Conservation (phyloP, 345 rosid genomes). For the Melaleuca alternifolia region DNA sequence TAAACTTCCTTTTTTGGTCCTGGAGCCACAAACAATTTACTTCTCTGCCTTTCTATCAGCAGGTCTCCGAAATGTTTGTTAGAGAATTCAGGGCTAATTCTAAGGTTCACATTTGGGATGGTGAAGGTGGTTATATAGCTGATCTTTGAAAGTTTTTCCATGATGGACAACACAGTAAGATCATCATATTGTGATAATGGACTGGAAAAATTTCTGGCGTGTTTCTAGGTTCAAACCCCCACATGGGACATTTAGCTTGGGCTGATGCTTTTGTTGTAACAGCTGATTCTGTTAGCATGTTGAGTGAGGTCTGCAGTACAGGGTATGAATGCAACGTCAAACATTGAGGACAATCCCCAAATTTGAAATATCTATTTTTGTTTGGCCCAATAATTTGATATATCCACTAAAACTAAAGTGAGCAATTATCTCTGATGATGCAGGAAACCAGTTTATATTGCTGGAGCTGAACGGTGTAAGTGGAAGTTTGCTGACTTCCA, state of each 20-base stretch:
- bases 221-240: slow-evolving; percentile 67
- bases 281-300: slow-evolving; percentile 94
- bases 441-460: slow-evolving; percentile 86
- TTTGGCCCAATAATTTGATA: neutral
- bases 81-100: slow-evolving; percentile 42
- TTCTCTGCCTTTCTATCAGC: neutral
- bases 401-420: neutral
- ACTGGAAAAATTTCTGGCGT: neutral
- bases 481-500: slow-evolving; percentile 88
- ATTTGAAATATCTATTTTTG: neutral
- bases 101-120: slow-evolving; percentile 70
- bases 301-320: slow-evolving; percentile 90
- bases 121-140: slow-evolving; percentile 42
- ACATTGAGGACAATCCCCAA: neutral
- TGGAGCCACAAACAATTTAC: neutral
- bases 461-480: slow-evolving; percentile 69
- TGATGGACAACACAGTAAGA: neutral
- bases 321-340: slow-evolving; percentile 41
- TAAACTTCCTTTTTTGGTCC: neutral
- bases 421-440: neutral
- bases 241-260: slow-evolving; percentile 88
- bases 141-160: neutral
- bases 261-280: slow-evolving; percentile 88
- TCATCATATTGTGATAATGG: neutral
- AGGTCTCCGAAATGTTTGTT: slow-evolving; percentile 47